Evolutionary conservation across 2,329 filamentous ascomycete genomes (phyloP), one percentile per base, ranked within the genome.

Genomic region (Albifimbria verrucaria): DNA sequence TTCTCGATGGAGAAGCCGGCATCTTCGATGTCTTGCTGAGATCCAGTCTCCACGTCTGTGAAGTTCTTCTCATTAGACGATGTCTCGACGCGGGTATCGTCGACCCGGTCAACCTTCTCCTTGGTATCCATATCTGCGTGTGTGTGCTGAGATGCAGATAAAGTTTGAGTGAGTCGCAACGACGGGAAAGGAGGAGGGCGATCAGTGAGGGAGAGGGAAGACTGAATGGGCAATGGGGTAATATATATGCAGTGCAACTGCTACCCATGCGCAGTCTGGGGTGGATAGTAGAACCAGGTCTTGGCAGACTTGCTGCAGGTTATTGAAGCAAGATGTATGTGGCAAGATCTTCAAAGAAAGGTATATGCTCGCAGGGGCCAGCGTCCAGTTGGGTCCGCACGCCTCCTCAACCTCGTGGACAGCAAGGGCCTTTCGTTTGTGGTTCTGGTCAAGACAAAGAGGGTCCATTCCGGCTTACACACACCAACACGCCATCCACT

Each of bases 1-100:
- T 69, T 54, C 43, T 69, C 61, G 32, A 48, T 49, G 54, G 71
- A 68, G n/a, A 65, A 71, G 42, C 62, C 57, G 52, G 57, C 58
- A 43, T 59, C 57, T 57, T 45, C 39, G 48, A 64, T 52, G 50
- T 64, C 63, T 23, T 60, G 62, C 3, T 65, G 49, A 17, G 62
- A 64, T 9, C 61, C 52, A 59, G 61, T 64, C 26, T 64, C 62
- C 45, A 56, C 62, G 53, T 65, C 63, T 52, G 48, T 52, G 12
- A 36, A 9, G 25, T 48, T 32, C 62, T 65, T 65, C 12, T 65
- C 63, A 12, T 60, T 53, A 32, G 63, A 65, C 15, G 62, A 65
- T 42, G 59, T 55, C 45, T 65, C 62, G 28, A 42, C 26, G 32
- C 44, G 48, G 46, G 50, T 45, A 49, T 50, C 47, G 51, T 58